Percentiles rank a stretch among this genome's conserved stretches.
Evolutionary conservation across 495 filamentous ascomycete species (phyloP).

Genomic region (Annulohypoxylon bovei): DNA sequence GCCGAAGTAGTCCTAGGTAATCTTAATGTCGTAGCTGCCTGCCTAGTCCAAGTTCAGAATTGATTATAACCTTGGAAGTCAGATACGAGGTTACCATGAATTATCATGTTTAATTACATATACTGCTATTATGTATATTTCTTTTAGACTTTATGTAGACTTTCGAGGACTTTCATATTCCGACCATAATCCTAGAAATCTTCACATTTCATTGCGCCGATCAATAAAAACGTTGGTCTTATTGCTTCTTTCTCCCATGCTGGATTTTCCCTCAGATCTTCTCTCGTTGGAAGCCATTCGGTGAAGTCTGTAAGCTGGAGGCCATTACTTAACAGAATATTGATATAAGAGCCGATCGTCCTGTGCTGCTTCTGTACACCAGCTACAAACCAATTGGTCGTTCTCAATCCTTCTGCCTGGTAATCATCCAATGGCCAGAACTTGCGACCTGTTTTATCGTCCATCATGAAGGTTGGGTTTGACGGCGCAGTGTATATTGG

Average conservation of each 20-base stretch:
- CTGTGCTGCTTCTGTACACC: constrained; percentile 52
- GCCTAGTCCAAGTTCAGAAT: background rate
- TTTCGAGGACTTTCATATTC: too few species aligned
- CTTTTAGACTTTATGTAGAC: too few species aligned
- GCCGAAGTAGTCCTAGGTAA: background rate
- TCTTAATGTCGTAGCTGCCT: background rate
- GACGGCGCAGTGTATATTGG: constrained; percentile 52
- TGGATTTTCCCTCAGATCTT: constrained; percentile 23
- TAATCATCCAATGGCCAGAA: constrained; percentile 53
- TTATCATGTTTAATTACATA: background rate
- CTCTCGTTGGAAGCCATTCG: constrained; percentile 46
- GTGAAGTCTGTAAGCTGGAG: constrained; percentile 48
- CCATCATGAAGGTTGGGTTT: constrained; percentile 33
- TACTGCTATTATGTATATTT: background rate
- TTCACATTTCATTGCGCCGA: constrained; percentile 21
- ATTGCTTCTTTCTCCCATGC: constrained; percentile 20
- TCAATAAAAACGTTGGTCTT: constrained; percentile 38
- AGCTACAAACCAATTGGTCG: constrained; percentile 47
- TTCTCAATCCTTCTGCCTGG: constrained; percentile 46
- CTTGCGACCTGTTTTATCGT: constrained; percentile 27
- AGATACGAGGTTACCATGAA: background rate
- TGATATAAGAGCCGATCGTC: constrained; percentile 48
- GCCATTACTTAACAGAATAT: constrained; percentile 44
- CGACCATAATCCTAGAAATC: background rate
- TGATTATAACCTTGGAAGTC: background rate